Percentiles rank a stretch among this genome's conserved stretches.
Evolutionary conservation across 805 yeast species (phyloP).

Genomic region (Kodamaea jinghongensis): DNA sequence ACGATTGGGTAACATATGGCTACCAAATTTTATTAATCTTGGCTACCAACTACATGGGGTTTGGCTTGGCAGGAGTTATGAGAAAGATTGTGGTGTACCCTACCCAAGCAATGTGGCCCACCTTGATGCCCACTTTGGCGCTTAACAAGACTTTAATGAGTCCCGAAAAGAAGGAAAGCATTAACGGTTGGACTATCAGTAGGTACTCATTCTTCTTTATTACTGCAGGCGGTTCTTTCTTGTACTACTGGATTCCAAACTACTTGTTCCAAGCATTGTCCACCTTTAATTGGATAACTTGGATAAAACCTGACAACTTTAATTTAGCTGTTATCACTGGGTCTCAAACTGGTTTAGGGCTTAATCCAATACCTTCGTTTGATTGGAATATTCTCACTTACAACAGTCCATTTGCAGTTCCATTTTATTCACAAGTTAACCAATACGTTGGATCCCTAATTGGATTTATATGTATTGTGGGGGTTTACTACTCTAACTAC

Average conservation of each 20-base stretch:
- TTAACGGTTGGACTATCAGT: constrained; percentile 32
- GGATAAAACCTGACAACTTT: constrained; percentile 27
- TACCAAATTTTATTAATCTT: constrained; percentile 23
- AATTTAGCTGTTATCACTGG: constrained; percentile 27
- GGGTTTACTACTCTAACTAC: constrained; percentile 27
- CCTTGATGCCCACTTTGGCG: constrained; percentile 27
- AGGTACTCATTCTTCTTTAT: constrained; percentile 21
- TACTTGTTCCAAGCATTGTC: constrained; percentile 26
- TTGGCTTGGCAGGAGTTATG: constrained; percentile 30
- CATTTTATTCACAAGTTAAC: constrained; percentile 24
- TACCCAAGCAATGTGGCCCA: constrained; percentile 52
- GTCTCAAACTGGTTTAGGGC: constrained; percentile 22
- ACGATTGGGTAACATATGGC: constrained; percentile 29
- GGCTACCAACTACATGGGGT: constrained; percentile 27
- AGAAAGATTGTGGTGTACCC: constrained; percentile 47
- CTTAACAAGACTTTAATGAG: constrained; percentile 25
- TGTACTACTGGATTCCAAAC: constrained; percentile 30
- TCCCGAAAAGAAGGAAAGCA: constrained; percentile 24
- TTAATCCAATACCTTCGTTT: constrained; percentile 30
- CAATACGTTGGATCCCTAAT: constrained; percentile 23
- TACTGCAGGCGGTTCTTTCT: constrained; percentile 17
- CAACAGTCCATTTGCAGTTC: constrained; percentile 18
- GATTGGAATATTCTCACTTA: constrained; percentile 25
- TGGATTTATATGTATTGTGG: constrained; percentile 24
- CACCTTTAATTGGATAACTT: constrained; percentile 29